phyloP scores from a whole-genome alignment of 768 basidiomycete species.

The Gloeophyllum trabeum region DNA sequence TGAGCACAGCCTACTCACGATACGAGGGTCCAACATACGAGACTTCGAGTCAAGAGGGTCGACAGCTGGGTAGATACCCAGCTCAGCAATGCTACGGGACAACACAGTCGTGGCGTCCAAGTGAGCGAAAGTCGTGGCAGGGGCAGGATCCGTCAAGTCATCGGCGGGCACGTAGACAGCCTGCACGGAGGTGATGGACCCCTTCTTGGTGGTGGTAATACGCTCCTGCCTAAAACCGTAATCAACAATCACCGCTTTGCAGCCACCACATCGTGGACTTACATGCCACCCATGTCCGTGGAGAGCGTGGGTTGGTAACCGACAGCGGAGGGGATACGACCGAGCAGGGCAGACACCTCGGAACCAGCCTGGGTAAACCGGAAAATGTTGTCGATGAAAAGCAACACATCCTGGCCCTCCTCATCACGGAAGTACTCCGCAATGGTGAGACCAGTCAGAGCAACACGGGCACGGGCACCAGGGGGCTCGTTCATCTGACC shows the following conservation, averaged over 20 bases:
- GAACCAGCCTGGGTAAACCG: constrained; percentile 99
- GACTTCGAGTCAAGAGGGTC: constrained; percentile 99
- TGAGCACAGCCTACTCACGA: constrained; percentile 56
- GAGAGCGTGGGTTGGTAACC: constrained; percentile 99
- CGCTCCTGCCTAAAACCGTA: constrained; percentile 76
- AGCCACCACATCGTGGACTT: constrained; percentile 18
- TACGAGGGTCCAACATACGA: constrained; percentile 99
- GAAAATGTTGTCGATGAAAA: constrained; percentile 99
- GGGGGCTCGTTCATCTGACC: constrained; percentile 99
- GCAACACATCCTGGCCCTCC: constrained; percentile 99
- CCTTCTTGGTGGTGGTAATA: constrained; percentile 99
- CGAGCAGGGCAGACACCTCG: constrained; percentile 97
- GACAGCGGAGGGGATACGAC: constrained; percentile 99
- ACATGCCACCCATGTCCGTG: constrained; percentile 99
- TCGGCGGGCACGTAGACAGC: constrained; percentile 99
- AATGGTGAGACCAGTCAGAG: constrained; percentile 96
- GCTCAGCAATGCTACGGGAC: constrained; percentile 97
- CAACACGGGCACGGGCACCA: constrained; percentile 99
- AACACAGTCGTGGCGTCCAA: constrained; percentile 99
- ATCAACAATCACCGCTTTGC: neutral
- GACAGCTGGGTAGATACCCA: constrained; percentile 99
- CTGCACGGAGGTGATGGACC: constrained; percentile 99
- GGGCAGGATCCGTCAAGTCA: constrained; percentile 99
- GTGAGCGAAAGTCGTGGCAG: constrained; percentile 99
- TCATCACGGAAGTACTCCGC: constrained; percentile 99